phyloP scores from a whole-genome alignment of 306 rosid species.

The Sicyos baderoa region DNA sequence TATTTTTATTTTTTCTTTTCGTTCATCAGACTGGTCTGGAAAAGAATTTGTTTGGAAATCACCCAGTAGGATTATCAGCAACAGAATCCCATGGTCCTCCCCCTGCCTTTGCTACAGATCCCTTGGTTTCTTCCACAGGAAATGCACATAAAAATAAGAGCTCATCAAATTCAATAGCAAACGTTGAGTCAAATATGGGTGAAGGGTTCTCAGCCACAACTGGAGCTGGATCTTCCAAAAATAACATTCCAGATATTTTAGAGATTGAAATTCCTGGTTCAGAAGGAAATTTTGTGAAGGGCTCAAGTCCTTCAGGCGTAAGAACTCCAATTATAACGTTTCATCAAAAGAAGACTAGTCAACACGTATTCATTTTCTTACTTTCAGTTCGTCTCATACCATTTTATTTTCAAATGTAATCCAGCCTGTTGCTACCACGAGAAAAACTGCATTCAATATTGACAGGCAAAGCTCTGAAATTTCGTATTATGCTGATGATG shows the following conservation, averaged over 20 bases:
- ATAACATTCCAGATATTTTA: conserved; percentile 53
- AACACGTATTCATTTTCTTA: conserved; percentile 18
- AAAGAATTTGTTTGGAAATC: conserved; percentile 85
- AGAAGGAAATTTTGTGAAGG: conserved; percentile 51
- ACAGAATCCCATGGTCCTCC: conserved; percentile 74
- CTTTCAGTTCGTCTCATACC: conserved; percentile 17
- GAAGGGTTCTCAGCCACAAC: conserved; percentile 40
- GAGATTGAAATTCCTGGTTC: conserved; percentile 65
- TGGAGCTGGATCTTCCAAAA: conserved; percentile 52
- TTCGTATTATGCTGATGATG: conserved; percentile 89
- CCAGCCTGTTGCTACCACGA: conserved; percentile 94
- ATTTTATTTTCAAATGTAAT: conserved; percentile 20
- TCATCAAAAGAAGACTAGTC: conserved; percentile 12
- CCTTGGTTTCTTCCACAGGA: conserved; percentile 37
- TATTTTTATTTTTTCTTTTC: conserved; percentile 22
- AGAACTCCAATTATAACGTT: conserved; percentile 24
- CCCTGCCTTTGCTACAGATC: conserved; percentile 87
- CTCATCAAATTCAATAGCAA: conserved; percentile 24
- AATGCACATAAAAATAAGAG: conserved; percentile 38
- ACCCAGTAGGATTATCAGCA: conserved; percentile 58
- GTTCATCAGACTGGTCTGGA: conserved; percentile 84
- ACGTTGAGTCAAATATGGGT: conserved; percentile 23
- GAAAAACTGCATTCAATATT: conserved; percentile 59
- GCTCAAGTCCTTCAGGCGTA: conserved; percentile 79
- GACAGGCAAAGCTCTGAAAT: conserved; percentile 84